phyloP scores from a whole-genome alignment of 352 stramenopile genomes.

The Phytopythium montanum region DNA sequence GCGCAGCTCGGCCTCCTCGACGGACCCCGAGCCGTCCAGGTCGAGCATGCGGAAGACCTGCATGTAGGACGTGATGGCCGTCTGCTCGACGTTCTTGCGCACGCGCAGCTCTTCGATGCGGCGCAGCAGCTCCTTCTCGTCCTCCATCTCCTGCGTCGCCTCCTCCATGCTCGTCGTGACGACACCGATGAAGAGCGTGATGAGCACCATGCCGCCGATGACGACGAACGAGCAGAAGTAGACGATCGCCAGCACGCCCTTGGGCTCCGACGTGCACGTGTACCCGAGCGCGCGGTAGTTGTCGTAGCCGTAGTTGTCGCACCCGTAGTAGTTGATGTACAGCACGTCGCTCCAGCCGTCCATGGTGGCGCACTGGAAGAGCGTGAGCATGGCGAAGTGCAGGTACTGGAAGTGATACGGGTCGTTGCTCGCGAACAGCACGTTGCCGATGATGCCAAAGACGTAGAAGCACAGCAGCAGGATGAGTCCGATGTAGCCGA shows the following conservation, averaged over 20 bases:
- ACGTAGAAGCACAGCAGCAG: conserved; percentile 90
- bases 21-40: conserved; percentile 75
- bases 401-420: conserved; percentile 88
- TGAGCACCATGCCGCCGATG: conserved; percentile 84
- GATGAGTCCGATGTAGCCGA: conserved; percentile 89
- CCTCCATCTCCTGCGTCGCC: conserved; percentile 83
- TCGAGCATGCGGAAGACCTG: conserved; percentile 82
- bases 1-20: conserved; percentile 82
- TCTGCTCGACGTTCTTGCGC: conserved; percentile 47
- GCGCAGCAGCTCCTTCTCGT: conserved; percentile 57
- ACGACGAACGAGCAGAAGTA: conserved; percentile 88
- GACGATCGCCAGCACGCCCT: conserved; percentile 39
- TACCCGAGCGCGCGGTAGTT: conserved; percentile 48
- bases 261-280: conserved; percentile 43
- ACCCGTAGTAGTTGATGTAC: conserved; percentile 91
- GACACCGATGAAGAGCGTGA: conserved; percentile 91
- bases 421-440: conserved; percentile 86
- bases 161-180: conserved; percentile 91
- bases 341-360: conserved; percentile 90
- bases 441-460: conserved; percentile 90
- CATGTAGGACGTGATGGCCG: conserved; percentile 65
- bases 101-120: conserved; percentile 56
- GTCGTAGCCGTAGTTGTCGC: conserved; percentile 80
- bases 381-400: conserved; percentile 85
- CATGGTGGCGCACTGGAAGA: conserved; percentile 88